These are phyloP conservation scores for Podila verticillata DNA, from an alignment of 192 early-diverging fungal species.

Conservation along the genomic window DNA sequence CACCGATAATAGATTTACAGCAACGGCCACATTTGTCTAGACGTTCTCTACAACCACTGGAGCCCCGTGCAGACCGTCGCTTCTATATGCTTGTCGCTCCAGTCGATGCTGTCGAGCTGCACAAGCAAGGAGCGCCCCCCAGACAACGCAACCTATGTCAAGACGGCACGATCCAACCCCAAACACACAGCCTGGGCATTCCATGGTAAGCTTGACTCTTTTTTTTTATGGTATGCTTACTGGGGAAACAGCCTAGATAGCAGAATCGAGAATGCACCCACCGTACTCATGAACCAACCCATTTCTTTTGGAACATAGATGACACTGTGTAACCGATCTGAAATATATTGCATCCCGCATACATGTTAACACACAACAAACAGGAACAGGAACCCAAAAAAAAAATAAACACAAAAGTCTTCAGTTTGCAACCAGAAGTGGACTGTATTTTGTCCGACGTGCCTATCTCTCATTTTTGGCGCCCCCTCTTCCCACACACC, in stretches of 20 bases:
- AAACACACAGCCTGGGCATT: constrained; percentile 72
- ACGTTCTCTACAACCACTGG: constrained; percentile 96
- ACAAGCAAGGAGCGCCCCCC: constrained; percentile 64
- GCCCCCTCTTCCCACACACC: no score
- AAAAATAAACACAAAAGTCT: neutral
- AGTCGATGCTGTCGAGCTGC: constrained; percentile 93
- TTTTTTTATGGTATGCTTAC: neutral
- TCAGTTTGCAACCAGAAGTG: neutral
- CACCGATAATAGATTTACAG: constrained; percentile 66
- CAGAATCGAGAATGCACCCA: no score
- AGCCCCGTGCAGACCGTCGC: constrained; percentile 91
- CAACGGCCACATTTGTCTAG: constrained; percentile 98
- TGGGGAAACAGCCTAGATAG: neutral
- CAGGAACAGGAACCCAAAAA: neutral
- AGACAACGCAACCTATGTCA: constrained; percentile 65
- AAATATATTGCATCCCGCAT: neutral
- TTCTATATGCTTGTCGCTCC: constrained; percentile 88
- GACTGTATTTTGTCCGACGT: no score
- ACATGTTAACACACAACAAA: no score
- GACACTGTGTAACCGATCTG: constrained; percentile 27
- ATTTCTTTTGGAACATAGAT: constrained; percentile 8
- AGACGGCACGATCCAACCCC: constrained; percentile 60
- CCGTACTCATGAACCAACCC: no score
- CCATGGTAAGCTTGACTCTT: constrained; percentile 41
- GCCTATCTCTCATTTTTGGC: no score